Conservation (phyloP, 2,329 filamentous ascomycete genomes). For the Penicillium decumbens region DNA sequence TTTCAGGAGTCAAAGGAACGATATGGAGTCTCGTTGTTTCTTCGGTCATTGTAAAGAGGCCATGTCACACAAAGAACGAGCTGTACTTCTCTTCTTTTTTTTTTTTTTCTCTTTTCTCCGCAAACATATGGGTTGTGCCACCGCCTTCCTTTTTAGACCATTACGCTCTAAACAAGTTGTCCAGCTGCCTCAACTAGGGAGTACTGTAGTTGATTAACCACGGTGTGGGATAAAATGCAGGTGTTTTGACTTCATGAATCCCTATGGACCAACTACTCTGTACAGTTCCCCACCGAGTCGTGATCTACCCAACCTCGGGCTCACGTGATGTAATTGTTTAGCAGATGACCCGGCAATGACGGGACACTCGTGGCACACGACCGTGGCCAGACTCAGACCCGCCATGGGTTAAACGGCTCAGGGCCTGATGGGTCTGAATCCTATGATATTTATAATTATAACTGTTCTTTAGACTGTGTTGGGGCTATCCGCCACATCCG, state of each 20-base stretch:
- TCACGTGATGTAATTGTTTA: slow-evolving; percentile 1
- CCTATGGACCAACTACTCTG: neutral
- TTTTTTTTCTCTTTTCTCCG: slow-evolving; percentile 9
- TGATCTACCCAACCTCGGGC: neutral
- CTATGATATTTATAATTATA: neutral
- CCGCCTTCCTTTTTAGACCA: slow-evolving; percentile 3
- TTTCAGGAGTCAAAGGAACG: slow-evolving; percentile 71
- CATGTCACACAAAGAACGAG: neutral
- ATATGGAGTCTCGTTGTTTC: slow-evolving; percentile 68
- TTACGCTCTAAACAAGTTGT: neutral
- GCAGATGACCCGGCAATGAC: slow-evolving; percentile 2
- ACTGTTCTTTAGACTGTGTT: neutral
- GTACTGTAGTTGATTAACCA: neutral
- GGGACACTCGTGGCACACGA: slow-evolving; percentile 7
- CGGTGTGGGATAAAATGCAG: neutral
- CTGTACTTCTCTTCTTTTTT: slow-evolving; percentile 3
- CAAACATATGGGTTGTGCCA: neutral
- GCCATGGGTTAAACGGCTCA: neutral
- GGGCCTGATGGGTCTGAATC: neutral
- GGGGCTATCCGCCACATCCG: slow-evolving; percentile 17
- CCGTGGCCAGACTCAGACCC: neutral
- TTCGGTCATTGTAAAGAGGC: slow-evolving; percentile 29
- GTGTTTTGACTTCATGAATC: neutral
- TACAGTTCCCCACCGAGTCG: neutral
- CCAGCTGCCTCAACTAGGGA: no score